These are phyloP conservation scores for Penicillium nucicola DNA, from an alignment of 495 filamentous ascomycete genomes.

Conservation along the genomic window DNA sequence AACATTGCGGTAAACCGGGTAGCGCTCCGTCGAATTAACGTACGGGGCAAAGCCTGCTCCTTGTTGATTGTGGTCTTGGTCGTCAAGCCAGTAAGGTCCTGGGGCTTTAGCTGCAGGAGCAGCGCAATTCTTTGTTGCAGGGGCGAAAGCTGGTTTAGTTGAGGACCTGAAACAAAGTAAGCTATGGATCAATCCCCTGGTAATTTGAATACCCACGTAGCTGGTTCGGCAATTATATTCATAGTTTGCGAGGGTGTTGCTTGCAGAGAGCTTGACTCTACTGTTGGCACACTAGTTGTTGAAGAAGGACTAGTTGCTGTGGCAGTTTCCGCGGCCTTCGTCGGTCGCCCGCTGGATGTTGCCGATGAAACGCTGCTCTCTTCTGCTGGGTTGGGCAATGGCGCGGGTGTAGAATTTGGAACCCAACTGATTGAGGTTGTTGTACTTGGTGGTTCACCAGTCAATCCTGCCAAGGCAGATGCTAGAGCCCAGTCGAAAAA, in stretches of 20 bases:
- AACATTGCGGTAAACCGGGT: constrained; percentile 56
- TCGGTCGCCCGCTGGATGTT: no score
- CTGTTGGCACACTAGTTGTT: no score
- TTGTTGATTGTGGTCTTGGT: constrained; percentile 27
- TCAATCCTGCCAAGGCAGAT: background rate
- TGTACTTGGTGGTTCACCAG: background rate
- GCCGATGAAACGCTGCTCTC: no score
- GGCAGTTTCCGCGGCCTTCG: no score
- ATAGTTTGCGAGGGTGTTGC: no score
- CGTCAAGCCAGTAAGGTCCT: constrained; percentile 32
- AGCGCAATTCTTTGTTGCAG: constrained; percentile 20
- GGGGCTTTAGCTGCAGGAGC: constrained; percentile 2
- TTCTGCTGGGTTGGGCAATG: no score
- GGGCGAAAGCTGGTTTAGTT: background rate
- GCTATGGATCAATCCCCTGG: background rate
- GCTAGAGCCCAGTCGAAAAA: background rate
- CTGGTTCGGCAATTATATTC: no score
- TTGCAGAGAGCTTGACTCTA: no score
- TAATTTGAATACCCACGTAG: no score
- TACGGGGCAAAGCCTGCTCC: constrained; percentile 39
- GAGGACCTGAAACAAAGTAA: background rate
- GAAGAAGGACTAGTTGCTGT: no score
- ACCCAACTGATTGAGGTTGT: background rate
- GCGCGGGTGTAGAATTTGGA: no score
- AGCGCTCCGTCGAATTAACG: constrained; percentile 28